Percentiles rank a stretch among this genome's conserved stretches.
phyloP scores from a whole-genome alignment of 768 basidiomycete genomes.

The Boletellus ananas region DNA sequence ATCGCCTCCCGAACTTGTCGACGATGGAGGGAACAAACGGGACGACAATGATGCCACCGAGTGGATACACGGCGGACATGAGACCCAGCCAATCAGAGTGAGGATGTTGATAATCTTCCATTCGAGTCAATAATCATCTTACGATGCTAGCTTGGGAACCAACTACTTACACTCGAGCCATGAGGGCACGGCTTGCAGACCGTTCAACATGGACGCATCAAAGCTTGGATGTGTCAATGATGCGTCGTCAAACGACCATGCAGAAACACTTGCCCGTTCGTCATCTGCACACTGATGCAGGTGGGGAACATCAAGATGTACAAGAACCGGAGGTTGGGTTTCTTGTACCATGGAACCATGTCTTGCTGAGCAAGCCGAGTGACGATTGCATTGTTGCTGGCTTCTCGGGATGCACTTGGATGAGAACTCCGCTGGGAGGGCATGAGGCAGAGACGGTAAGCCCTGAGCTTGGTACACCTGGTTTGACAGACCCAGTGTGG shows the following conservation, averaged over 20 bases:
- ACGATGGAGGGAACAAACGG: background rate
- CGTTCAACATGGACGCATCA: slow-evolving; percentile 57
- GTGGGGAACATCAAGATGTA: slow-evolving; percentile 54
- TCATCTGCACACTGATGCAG: slow-evolving; percentile 10
- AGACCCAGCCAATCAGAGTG: slow-evolving; percentile 48
- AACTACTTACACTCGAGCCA: slow-evolving; percentile 48
- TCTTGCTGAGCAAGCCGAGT: slow-evolving; percentile 35
- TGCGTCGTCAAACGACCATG: no score
- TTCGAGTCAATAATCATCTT: background rate
- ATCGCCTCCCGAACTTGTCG: background rate
- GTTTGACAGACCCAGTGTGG: no score
- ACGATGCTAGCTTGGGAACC: background rate
- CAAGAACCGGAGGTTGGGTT: slow-evolving; percentile 52
- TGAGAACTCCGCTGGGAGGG: no score
- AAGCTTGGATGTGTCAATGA: background rate
- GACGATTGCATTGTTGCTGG: slow-evolving; percentile 8
- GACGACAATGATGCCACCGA: background rate
- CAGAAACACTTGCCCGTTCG: slow-evolving; percentile 2
- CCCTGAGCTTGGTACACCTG: no score
- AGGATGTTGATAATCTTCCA: slow-evolving; percentile 51
- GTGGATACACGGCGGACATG: background rate
- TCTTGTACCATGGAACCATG: slow-evolving; percentile 55
- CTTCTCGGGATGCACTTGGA: background rate
- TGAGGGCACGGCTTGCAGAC: slow-evolving; percentile 54
- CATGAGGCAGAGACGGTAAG: no score